Conservation (phyloP, 768 basidiomycete genomes). For the Lactarius hengduanensis region DNA sequence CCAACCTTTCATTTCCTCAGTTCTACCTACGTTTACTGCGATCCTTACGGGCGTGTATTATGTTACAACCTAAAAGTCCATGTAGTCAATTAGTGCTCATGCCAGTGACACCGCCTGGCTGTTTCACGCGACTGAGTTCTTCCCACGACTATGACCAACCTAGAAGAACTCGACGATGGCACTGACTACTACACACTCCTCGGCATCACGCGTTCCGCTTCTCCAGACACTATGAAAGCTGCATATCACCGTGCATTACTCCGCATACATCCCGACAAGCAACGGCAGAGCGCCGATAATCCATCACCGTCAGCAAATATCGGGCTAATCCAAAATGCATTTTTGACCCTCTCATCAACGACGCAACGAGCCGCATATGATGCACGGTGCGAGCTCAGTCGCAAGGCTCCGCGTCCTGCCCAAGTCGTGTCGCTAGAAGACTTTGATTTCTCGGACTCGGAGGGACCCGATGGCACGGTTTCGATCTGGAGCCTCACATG, state of each 20-base stretch:
- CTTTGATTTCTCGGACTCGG: slow-evolving; percentile 40
- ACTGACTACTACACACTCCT: slow-evolving; percentile 63
- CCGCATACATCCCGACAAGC: slow-evolving; percentile 64
- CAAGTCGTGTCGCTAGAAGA: slow-evolving; percentile 78
- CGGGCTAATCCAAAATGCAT: slow-evolving; percentile 65
- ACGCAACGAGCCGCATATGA: slow-evolving; percentile 55
- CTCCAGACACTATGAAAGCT: slow-evolving; percentile 56
- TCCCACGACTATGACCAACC: slow-evolving; percentile 7
- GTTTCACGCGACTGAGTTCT: too few relatives aligned
- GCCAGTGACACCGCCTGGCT: too few relatives aligned
- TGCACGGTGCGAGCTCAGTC: slow-evolving; percentile 22
- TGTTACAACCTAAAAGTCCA: too few relatives aligned
- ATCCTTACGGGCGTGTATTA: too few relatives aligned
- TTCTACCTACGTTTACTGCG: too few relatives aligned
- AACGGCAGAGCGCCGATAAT: slow-evolving; percentile 10
- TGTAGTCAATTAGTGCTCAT: too few relatives aligned
- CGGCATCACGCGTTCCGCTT: slow-evolving; percentile 48
- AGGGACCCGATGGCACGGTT: slow-evolving; percentile 38
- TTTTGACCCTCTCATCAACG: slow-evolving; percentile 54
- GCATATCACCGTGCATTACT: slow-evolving; percentile 71
- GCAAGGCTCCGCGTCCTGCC: slow-evolving; percentile 59
- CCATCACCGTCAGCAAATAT: slow-evolving; percentile 37
- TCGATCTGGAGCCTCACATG: slow-evolving; percentile 57
- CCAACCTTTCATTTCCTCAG: too few relatives aligned
- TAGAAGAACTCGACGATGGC: slow-evolving; percentile 4